Base-by-base conservation (phyloP, 75 land plant genomes). In the Ceratopteris richardii region DNA sequence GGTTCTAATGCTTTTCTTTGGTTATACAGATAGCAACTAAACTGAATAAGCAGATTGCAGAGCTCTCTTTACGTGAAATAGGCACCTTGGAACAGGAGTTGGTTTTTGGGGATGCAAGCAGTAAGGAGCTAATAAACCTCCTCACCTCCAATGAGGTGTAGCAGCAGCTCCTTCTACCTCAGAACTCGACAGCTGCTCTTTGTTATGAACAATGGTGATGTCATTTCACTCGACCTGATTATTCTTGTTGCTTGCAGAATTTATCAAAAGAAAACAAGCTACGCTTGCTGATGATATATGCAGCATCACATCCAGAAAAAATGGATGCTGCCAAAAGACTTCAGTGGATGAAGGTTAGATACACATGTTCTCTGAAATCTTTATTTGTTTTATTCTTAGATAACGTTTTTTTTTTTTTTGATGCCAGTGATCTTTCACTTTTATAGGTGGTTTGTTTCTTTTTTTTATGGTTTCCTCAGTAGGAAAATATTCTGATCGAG, bases 71-170 rank as follows among this genome's bases (percentile, higher is more conserved):
- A 23, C 54, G 72, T 62, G 88, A 87, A 31, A 57, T 90, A 64
- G 99, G 97, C 19, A 82, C 80, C 25, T 60, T 95, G 60, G 99
- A 95, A 60, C 97, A 95, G 62, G 93, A 90, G 53, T 72, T 95
- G 41, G 89, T 90, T 14, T 95, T 87, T 84, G 99, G 99, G 22
- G 89, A 86, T 86, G 97, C 91, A 28, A 90, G 98, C 54, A 78
- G 81, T 50, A 95, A 95, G 61, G 99, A 95, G 29, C 68, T 95
- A 31, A 79, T 95, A 13, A 87, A 78, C 56, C 72, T 87, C 43
- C 60, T 90, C 12, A 87, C 74, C 25, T 66, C 74, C 46, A 86
- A 90, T n/a, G 80, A 72, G 84, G 99, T 90, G 19, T 57, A n/a
- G n/a, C n/a, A n/a, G n/a, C n/a, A n/a, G n/a, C n/a, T n/a, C n/a